Evolutionary conservation across 78 protist species (phyloP).

Genomic region (Blattamonas nauphoetae): DNA sequence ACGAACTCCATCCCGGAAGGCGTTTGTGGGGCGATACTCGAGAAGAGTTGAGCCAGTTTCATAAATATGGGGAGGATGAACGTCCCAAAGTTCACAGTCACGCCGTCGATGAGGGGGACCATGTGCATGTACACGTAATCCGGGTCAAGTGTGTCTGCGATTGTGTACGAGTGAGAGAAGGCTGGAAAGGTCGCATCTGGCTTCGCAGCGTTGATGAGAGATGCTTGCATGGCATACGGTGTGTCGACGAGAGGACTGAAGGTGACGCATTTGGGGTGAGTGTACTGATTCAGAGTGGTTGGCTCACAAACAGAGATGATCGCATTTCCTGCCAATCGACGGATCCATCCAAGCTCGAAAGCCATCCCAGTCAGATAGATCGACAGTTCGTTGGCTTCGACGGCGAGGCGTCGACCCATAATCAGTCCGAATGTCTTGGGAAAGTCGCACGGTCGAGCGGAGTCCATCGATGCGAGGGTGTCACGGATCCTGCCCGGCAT

Average conservation of each 20-base stretch:
- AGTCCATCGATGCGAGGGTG: not conserved
- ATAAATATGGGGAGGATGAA: not conserved
- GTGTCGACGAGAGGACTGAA: not conserved
- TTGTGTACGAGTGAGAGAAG: not conserved
- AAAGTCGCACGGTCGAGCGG: not conserved
- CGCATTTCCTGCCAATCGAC: not conserved
- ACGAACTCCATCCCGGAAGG: not conserved
- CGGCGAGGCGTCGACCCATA: not conserved
- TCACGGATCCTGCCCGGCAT: not conserved
- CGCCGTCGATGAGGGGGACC: not conserved
- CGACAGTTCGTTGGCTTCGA: not conserved
- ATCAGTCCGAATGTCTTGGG: not conserved
- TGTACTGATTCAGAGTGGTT: not conserved
- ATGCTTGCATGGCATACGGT: not conserved
- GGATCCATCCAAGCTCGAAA: not conserved
- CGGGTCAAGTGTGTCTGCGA: not conserved
- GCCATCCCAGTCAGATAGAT: not conserved
- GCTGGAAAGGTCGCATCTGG: not conserved
- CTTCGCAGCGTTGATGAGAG: not conserved
- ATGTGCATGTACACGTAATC: not conserved
- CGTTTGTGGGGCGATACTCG: not conserved
- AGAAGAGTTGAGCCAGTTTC: not conserved
- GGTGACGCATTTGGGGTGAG: not conserved
- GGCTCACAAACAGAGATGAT: not conserved
- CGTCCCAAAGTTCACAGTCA: not conserved